Base-by-base conservation (phyloP, 768 basidiomycete genomes). In the Hericium coralloides region DNA sequence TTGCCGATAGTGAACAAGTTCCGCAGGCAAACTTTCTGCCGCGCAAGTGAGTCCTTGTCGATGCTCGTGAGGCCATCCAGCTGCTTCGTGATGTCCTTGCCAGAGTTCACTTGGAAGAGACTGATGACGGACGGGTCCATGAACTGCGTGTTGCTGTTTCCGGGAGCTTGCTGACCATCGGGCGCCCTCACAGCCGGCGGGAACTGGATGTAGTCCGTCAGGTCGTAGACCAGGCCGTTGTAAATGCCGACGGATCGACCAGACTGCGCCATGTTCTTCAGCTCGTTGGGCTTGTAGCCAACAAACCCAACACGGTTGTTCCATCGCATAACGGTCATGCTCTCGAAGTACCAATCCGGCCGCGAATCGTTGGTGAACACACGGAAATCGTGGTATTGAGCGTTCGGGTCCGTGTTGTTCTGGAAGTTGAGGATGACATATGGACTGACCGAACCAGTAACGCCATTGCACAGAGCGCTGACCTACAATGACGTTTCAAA, bases 291-390 rank as follows among this genome's bases (percentile, higher is more conserved):
- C 0, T 89, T 89, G 66, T 82, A 87, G 0, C 94, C 95, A 52
- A 95, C 66, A 68, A 95, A 98, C 0, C 97, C 97, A 41, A 84
- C 80, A 39, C 95, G 89, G 63, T 83, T 83, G 54, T 83, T 86
- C 76, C 87, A 97, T 7, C 97, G 89, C 87, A 99, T 87, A 67
- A 81, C 69, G 2, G 90, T 89, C 97, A 99, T 98, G 58, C 76
- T 78, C 73, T 98, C 89, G 62, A 89, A 94, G 70, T 98, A 99
- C 97, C 97, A 99, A 67, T 99, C 97, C 0, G 97, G 95, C 9
- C 97, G 83, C 0, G 88, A 87, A 66, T 98, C 95, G 58, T 85
- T 88, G 38, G 85, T 87, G 67, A 77, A 85, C 0, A 85, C 86
- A 17, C 95, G 89, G 82, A 99, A 99, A 68, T 99, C 95, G 69